Evolutionary conservation across 2,329 filamentous ascomycete species (phyloP).

Genomic region (Alternaria gansuensis): DNA sequence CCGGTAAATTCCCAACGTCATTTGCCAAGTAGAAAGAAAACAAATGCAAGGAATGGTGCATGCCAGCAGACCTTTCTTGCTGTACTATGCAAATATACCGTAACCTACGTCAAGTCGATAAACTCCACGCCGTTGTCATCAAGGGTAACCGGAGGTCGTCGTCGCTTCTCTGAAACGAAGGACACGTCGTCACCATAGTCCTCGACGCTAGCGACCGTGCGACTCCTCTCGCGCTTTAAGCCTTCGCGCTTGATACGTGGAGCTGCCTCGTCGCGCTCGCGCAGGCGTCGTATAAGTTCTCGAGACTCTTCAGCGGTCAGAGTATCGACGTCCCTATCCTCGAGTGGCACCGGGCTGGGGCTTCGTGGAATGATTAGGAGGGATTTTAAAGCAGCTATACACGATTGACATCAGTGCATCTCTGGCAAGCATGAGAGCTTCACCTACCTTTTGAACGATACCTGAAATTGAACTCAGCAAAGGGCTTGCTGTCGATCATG

Average conservation of each 20-base stretch:
- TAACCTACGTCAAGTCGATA: constrained; percentile 31
- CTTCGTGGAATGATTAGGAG: constrained; percentile 45
- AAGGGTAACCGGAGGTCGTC: not conserved
- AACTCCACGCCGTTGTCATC: constrained; percentile 29
- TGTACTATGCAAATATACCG: not conserved
- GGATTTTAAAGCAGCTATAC: constrained; percentile 39
- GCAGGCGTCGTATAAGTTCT: constrained; percentile 29
- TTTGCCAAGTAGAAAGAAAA: not conserved
- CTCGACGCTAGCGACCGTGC: not conserved
- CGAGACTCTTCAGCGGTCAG: constrained; percentile 29
- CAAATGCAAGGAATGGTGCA: not conserved
- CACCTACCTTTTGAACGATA: constrained; percentile 31
- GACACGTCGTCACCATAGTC: constrained; percentile 18
- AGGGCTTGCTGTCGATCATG: constrained; percentile 8
- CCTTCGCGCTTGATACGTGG: constrained; percentile 19
- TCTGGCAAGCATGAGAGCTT: no score
- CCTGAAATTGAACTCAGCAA: constrained; percentile 33
- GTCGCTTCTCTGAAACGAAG: constrained; percentile 25
- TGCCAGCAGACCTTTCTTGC: not conserved
- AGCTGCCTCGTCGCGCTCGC: constrained; percentile 11
- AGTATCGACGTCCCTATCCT: constrained; percentile 25
- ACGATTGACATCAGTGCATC: not conserved
- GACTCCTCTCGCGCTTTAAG: constrained; percentile 24
- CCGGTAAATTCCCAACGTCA: not conserved
- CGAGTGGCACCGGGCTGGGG: constrained; percentile 35